Evolutionary conservation across 139 green algal species (phyloP), one percentile per base, ranked within the genome.

Genomic region (Monoraphidium neglectum): DNA sequence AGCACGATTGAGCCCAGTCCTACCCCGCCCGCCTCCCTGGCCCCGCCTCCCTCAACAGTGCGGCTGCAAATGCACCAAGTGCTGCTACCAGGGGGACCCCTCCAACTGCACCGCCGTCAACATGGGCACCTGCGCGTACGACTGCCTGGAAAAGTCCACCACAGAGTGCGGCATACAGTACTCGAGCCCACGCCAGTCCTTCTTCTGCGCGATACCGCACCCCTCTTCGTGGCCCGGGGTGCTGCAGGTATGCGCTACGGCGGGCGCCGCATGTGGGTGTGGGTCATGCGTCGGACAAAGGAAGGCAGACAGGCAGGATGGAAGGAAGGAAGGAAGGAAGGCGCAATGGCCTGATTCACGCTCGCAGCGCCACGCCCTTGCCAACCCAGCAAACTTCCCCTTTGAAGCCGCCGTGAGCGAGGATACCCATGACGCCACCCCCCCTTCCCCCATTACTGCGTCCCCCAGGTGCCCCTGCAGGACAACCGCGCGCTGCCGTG

Each of bases 11-110:
- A 28, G 21, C 21, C 18, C 18, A 21, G 21, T 28, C 18, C 51
- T 60, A 21, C 21, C 51, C 18, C 51, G 18, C 18, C 51, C 21
- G 51, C 51, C 21, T 60, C n/a, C n/a, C n/a, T n/a, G n/a, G n/a
- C n/a, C n/a, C n/a, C n/a, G n/a, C n/a, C n/a, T 8, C 57, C 28
- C 28, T 5, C 57, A 8, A 13, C 57, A 86, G 79, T 92, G 87
- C 66, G 88, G 88, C 40, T 92, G 88, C 80, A 64, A 81, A 26
- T 92, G 88, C 83, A 53, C 75, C 10, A 35, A 43, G 16, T 92
- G 87, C 84, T 92, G 84, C 79, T 47, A 43, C n/a, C 10, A 68
- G 13, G 65, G 74, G 4, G 35, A 70, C 62, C 62, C 33, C 21
- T 13, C 6, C 35, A 43, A 46, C 62, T 70, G 62, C 62, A 51